These are phyloP conservation scores for Xylariaceae sp. DNA, from an alignment of 2,329 filamentous ascomycete species.

Conservation along the genomic window DNA sequence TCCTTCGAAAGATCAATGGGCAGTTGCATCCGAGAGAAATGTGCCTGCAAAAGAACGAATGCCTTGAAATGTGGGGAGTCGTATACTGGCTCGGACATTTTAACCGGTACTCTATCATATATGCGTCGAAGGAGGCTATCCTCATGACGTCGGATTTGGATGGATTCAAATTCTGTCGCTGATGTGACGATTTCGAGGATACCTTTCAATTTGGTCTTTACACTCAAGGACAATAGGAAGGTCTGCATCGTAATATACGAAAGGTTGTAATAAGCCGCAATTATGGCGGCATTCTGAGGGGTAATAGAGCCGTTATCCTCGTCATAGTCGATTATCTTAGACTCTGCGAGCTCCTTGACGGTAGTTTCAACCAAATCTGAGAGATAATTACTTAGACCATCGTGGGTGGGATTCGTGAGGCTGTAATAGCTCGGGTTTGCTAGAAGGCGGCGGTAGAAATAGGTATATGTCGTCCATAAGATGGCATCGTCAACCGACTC, in stretches of 20 bases:
- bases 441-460: conserved; percentile 93
- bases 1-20: conserved; percentile 96
- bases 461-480: conserved; percentile 98
- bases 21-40: conserved; percentile 96
- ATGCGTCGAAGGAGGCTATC: conserved; percentile 86
- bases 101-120: conserved; percentile 93
- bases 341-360: conserved; percentile 86
- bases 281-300: conserved; percentile 95
- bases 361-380: conserved; percentile 95
- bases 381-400: conserved; percentile 90
- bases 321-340: conserved; percentile 94
- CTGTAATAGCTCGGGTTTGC: conserved; percentile 98
- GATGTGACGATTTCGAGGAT: conserved; percentile 97
- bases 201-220: conserved; percentile 92
- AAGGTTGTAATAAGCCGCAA: conserved; percentile 98
- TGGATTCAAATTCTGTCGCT: conserved; percentile 93
- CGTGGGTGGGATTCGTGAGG: conserved; percentile 84
- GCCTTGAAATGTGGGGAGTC: conserved; percentile 99
- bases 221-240: conserved; percentile 87
- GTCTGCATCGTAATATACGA: conserved; percentile 99
- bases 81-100: conserved; percentile 85
- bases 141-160: conserved; percentile 94
- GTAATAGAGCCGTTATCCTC: conserved; percentile 90
- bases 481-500: conserved; percentile 95
- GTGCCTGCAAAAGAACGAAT: conserved; percentile 94